Evolutionary conservation across 805 yeast species (phyloP).

Genomic region (Metschnikowia shivogae): DNA sequence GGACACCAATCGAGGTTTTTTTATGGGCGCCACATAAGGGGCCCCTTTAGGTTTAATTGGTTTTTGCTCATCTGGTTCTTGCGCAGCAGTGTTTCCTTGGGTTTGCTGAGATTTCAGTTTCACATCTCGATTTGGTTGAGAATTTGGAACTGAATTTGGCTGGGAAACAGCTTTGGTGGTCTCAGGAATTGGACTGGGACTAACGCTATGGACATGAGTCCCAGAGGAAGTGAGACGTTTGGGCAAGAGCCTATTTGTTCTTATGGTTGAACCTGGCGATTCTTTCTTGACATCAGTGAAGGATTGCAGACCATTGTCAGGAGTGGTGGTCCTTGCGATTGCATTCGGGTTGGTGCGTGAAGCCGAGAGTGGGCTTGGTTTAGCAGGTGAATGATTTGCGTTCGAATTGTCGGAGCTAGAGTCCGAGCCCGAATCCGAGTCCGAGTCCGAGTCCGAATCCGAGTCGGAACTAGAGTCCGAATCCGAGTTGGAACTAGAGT

Average conservation of each 20-base stretch:
- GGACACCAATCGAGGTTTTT: slow-evolving; percentile 8
- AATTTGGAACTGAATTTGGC: neutral
- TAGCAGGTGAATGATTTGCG: neutral
- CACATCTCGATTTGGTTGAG: no score
- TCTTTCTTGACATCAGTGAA: neutral
- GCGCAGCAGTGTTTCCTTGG: neutral
- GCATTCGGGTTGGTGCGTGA: neutral
- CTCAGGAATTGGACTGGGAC: neutral
- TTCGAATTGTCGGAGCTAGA: neutral
- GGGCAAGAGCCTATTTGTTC: neutral
- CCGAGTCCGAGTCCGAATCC: slow-evolving; percentile 9
- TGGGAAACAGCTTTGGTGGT: neutral
- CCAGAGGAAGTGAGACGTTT: slow-evolving; percentile 2
- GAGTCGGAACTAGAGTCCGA: slow-evolving; percentile 2
- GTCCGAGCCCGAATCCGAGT: slow-evolving; percentile 9
- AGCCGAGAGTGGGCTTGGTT: neutral
- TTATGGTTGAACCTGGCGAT: neutral
- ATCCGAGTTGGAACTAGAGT: neutral
- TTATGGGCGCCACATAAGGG: neutral
- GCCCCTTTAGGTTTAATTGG: no score
- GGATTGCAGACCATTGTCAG: neutral
- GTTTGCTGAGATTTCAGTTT: no score
- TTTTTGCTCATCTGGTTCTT: neutral
- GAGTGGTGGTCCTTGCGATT: neutral
- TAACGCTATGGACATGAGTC: neutral